Conservation (phyloP, 2,329 filamentous ascomycete species). For the Talaromyces sp. region DNA sequence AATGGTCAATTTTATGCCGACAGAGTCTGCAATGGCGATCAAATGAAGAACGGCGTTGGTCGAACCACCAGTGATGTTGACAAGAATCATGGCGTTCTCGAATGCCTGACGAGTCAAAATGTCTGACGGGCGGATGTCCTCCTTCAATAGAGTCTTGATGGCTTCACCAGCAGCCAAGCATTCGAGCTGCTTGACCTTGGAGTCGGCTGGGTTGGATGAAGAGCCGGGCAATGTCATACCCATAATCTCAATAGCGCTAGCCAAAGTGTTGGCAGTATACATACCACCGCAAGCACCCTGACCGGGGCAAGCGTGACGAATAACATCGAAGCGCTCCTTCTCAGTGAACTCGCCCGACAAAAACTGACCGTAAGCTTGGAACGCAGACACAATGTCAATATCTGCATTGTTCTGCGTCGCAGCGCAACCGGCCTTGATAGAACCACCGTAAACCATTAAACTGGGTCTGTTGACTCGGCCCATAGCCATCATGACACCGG, state of each 20-base stretch:
- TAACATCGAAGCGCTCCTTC: conserved; percentile 89
- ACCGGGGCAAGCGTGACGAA: conserved; percentile 83
- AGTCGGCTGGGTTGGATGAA: conserved; percentile 74
- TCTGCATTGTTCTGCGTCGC: conserved; percentile 66
- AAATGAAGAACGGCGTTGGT: conserved; percentile 84
- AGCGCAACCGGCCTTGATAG: conserved; percentile 87
- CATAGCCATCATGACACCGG: conserved; percentile 88
- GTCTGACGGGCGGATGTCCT: conserved; percentile 74
- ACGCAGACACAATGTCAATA: conserved; percentile 94
- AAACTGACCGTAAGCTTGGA: conserved; percentile 96
- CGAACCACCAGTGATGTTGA: conserved; percentile 78
- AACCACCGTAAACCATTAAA: conserved; percentile 96
- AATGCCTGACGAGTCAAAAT: conserved; percentile 78
- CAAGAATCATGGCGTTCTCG: conserved; percentile 79
- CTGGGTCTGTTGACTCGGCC: conserved; percentile 89
- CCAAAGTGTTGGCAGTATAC: conserved; percentile 76
- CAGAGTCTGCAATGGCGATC: conserved; percentile 77
- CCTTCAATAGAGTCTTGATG: conserved; percentile 69
- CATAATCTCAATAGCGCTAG: conserved; percentile 68
- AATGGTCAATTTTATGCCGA: conserved; percentile 76
- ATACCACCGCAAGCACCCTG: conserved; percentile 83
- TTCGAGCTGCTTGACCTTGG: conserved; percentile 67
- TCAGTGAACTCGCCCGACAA: conserved; percentile 88
- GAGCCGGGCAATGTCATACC: conserved; percentile 79
- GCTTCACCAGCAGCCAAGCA: conserved; percentile 69